Evolutionary conservation across 2,329 filamentous ascomycete species (phyloP).

Genomic region (Domatiomyces catenatus): DNA sequence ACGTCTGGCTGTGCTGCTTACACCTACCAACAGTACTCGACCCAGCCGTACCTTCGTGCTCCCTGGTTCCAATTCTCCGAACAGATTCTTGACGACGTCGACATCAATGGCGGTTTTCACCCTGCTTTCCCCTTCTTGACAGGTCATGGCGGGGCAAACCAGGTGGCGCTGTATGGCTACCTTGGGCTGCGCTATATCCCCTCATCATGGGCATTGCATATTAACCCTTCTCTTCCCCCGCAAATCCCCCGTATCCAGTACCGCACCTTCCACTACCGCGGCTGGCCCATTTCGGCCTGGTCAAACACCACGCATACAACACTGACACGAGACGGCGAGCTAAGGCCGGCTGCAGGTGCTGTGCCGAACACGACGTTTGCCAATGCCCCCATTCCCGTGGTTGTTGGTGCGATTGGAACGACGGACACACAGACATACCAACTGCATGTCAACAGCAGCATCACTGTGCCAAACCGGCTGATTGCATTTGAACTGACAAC

Average conservation of each 20-base stretch:
- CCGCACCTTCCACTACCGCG: constrained; percentile 51
- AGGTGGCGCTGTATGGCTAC: constrained; percentile 53
- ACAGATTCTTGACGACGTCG: constrained; percentile 47
- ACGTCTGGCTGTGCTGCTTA: constrained; percentile 53
- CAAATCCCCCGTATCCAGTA: constrained; percentile 47
- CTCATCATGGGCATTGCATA: constrained; percentile 38
- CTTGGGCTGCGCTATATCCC: constrained; percentile 47
- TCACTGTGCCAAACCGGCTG: constrained; percentile 44
- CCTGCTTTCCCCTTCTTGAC: constrained; percentile 58
- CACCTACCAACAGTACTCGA: constrained; percentile 50
- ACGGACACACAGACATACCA: constrained; percentile 29
- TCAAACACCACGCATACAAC: constrained; percentile 52
- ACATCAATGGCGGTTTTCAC: constrained; percentile 48
- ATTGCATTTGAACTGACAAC: constrained; percentile 40
- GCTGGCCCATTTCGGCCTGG: constrained; percentile 45
- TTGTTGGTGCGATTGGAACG: constrained; percentile 31
- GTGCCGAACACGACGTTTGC: constrained; percentile 42
- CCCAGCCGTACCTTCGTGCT: constrained; percentile 47
- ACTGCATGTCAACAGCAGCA: constrained; percentile 34
- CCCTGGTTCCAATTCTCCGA: constrained; percentile 60
- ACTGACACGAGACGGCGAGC: constrained; percentile 36
- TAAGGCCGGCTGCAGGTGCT: constrained; percentile 25
- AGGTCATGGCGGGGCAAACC: constrained; percentile 53
- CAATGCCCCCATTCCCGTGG: constrained; percentile 42
- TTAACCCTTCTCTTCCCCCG: constrained; percentile 50